A percentile compares a stretch with the other conserved stretches of the same genome.
phyloP scores from a whole-genome alignment of 495 filamentous ascomycete genomes.

The Podospora pseudoanserina region DNA sequence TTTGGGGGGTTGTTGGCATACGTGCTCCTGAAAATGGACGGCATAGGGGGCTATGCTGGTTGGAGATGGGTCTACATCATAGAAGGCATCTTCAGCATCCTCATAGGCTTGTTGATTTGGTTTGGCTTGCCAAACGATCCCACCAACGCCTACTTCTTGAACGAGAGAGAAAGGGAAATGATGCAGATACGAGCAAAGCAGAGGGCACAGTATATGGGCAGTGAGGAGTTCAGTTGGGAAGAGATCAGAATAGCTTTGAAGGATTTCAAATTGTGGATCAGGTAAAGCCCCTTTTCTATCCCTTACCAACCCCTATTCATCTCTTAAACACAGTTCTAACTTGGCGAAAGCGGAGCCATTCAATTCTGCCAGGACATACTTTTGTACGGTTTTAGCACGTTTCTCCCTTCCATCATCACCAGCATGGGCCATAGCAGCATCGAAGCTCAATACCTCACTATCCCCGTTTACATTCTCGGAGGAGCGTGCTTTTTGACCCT shows the following conservation, averaged over 20 bases:
- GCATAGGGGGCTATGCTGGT: conserved; percentile 58
- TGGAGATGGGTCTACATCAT: conserved; percentile 79
- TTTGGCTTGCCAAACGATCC: conserved; percentile 58
- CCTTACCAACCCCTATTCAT: neutral
- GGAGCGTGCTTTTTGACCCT: conserved; percentile 44
- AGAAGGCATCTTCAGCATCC: conserved; percentile 66
- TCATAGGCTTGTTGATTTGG: conserved; percentile 58
- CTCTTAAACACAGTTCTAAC: conserved; percentile 13
- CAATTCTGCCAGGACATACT: conserved; percentile 53
- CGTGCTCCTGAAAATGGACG: conserved; percentile 64
- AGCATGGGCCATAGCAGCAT: conserved; percentile 50
- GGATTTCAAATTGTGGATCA: conserved; percentile 35
- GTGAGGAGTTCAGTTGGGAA: conserved; percentile 48
- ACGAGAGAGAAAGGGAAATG: conserved; percentile 47
- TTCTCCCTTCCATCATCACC: conserved; percentile 54
- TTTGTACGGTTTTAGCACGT: conserved; percentile 58
- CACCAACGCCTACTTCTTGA: conserved; percentile 45
- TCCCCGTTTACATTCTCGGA: conserved; percentile 38
- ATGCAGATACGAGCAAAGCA: conserved; percentile 42
- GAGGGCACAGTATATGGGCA: conserved; percentile 43
- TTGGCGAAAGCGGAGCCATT: conserved; percentile 35
- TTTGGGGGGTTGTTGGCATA: conserved; percentile 75
- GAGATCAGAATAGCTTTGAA: conserved; percentile 45
- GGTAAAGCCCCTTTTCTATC: conserved; percentile 9
- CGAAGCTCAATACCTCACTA: conserved; percentile 41